A percentile compares a stretch with the other conserved stretches of the same genome.
Conservation (phyloP, 129 eudicot genomes). For the Silybum marianum region DNA sequence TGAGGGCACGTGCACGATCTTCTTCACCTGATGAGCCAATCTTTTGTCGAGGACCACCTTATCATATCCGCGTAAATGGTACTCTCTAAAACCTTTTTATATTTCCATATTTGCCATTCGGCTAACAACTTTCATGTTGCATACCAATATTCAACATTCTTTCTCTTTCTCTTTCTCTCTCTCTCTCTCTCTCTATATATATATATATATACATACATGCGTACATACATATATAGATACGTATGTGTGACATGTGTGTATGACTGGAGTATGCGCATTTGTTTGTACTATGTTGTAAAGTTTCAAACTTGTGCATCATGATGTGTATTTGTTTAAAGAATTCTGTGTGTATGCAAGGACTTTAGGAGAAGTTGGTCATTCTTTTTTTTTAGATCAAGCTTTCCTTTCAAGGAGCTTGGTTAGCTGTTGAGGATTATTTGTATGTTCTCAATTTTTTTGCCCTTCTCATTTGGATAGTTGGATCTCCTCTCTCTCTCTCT, state of each 20-base stretch:
- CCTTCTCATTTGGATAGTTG: background rate
- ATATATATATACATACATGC: background rate
- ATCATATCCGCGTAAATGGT: conserved; percentile 81
- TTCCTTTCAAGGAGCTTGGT: background rate
- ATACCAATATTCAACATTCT: background rate
- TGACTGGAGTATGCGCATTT: conserved; percentile 23
- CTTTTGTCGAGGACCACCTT: conserved; percentile 94
- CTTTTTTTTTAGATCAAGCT: background rate
- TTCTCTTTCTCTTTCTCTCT: background rate
- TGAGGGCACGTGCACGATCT: conserved; percentile 86
- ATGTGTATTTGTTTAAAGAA: conserved; percentile 19
- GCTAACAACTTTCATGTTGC: conserved; percentile 24
- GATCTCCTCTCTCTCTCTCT: background rate
- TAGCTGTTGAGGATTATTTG: background rate
- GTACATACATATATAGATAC: background rate
- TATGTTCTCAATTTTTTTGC: background rate
- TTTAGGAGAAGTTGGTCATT: background rate
- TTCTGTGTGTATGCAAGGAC: conserved; percentile 15
- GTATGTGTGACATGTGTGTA: conserved; percentile 2
- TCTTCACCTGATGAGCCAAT: conserved; percentile 76
- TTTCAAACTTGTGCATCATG: conserved; percentile 23
- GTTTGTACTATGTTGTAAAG: conserved; percentile 38
- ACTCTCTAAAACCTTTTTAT: conserved; percentile 32
- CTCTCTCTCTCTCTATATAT: background rate
- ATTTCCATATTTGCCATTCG: background rate